phyloP scores from a whole-genome alignment of 169 alveolate species.

The Blepharisma undulans region DNA sequence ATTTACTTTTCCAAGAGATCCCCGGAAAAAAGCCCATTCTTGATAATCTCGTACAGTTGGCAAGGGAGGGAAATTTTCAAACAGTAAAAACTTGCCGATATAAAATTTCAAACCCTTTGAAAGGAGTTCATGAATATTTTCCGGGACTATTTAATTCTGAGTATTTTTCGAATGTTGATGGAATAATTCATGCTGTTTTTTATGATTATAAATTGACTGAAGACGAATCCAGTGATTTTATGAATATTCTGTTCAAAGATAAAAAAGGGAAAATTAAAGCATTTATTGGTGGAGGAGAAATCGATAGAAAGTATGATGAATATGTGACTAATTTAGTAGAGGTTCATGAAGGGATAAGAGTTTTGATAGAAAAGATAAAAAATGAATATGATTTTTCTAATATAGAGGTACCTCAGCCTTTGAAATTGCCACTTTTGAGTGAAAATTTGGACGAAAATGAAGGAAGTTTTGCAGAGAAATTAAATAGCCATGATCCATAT shows the following conservation, averaged over 20 bases:
- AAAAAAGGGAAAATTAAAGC: conserved; percentile 1
- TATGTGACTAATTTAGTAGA: conserved; percentile 31
- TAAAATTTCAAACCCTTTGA: background rate
- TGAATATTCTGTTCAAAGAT: conserved; percentile 1
- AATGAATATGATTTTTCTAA: background rate
- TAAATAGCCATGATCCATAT: background rate
- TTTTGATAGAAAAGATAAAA: background rate
- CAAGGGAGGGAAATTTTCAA: background rate
- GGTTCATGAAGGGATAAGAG: background rate
- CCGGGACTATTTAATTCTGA: conserved; percentile 56
- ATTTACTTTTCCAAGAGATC: conserved; percentile 55
- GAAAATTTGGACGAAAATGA: background rate
- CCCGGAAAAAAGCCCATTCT: background rate
- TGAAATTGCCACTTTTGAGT: background rate
- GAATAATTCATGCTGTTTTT: conserved; percentile 41
- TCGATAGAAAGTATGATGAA: conserved; percentile 53
- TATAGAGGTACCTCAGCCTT: background rate
- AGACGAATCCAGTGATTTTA: conserved; percentile 14
- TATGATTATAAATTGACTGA: conserved; percentile 44
- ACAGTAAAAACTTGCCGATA: background rate
- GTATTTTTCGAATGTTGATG: conserved; percentile 48
- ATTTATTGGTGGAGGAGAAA: conserved; percentile 17
- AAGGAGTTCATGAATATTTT: conserved; percentile 53
- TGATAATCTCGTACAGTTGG: conserved; percentile 29
- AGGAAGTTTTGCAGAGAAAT: background rate